Percentiles rank a stretch among this genome's conserved stretches.
Evolutionary conservation across 495 filamentous ascomycete genomes (phyloP).

Genomic region (Hamigera avellanea): DNA sequence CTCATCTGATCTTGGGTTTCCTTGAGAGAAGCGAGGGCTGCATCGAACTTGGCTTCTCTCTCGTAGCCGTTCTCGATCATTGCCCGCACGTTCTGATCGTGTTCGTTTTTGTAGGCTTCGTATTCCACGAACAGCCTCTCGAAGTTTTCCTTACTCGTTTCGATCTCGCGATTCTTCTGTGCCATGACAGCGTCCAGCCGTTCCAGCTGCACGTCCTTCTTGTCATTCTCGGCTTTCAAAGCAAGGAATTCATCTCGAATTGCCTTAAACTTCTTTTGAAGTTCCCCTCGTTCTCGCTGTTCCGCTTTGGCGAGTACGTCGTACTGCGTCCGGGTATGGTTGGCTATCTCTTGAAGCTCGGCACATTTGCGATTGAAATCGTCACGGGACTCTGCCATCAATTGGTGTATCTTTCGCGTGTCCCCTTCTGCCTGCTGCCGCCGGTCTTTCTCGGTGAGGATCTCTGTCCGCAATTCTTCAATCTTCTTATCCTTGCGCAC

Average conservation of each 20-base stretch:
- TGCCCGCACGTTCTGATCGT: conserved; percentile 45
- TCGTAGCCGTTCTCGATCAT: conserved; percentile 44
- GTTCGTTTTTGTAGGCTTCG: conserved; percentile 49
- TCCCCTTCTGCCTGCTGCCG: conserved; percentile 50
- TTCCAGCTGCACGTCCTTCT: conserved; percentile 43
- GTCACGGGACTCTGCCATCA: conserved; percentile 41
- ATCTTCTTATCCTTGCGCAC: conserved; percentile 72
- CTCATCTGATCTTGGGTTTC: conserved; percentile 53
- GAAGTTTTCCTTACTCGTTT: conserved; percentile 44
- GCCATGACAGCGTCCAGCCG: conserved; percentile 54
- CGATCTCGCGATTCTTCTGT: conserved; percentile 58
- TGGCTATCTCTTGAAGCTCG: conserved; percentile 45
- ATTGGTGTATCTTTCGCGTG: conserved; percentile 51
- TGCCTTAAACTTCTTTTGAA: conserved; percentile 23
- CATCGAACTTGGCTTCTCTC: conserved; percentile 43
- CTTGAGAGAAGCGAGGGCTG: conserved; percentile 45
- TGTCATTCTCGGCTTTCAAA: conserved; percentile 28
- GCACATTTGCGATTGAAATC: conserved; percentile 50
- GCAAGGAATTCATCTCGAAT: conserved; percentile 18
- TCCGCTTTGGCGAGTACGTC: conserved; percentile 56
- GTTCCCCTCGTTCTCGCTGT: conserved; percentile 41
- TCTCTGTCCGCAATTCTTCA: conserved; percentile 54
- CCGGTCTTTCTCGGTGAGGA: conserved; percentile 54
- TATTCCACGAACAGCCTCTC: conserved; percentile 44
- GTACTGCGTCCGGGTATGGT: conserved; percentile 46